phyloP scores from a whole-genome alignment of 306 rosid genomes.

The Fragaria iinumae region DNA sequence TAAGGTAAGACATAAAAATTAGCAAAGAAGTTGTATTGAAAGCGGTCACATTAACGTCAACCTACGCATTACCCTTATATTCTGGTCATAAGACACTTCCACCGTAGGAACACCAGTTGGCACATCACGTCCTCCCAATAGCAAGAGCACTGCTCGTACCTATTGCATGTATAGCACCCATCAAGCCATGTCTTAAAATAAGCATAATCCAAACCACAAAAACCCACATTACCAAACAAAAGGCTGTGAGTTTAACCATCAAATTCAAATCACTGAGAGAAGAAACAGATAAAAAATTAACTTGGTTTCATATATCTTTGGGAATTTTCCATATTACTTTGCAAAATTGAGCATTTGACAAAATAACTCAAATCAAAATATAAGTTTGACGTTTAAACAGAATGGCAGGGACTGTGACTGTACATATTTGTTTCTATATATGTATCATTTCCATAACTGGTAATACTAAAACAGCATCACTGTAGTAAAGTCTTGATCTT shows the following conservation, averaged over 20 bases:
- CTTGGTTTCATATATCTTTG: not conserved
- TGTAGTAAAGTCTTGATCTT: not conserved
- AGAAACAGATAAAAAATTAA: slow-evolving; percentile 4
- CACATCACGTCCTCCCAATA: slow-evolving; percentile 74
- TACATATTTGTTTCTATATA: not conserved
- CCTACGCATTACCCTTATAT: slow-evolving; percentile 56
- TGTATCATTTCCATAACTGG: not conserved
- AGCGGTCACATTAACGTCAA: slow-evolving; percentile 25
- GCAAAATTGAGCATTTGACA: not conserved
- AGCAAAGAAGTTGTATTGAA: slow-evolving; percentile 32
- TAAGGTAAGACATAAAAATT: slow-evolving; percentile 28
- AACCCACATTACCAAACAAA: slow-evolving; percentile 1
- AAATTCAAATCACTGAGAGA: not conserved
- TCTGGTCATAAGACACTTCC: slow-evolving; percentile 56
- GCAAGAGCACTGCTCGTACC: slow-evolving; percentile 95
- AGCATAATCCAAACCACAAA: slow-evolving; percentile 8
- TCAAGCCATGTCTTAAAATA: slow-evolving; percentile 13
- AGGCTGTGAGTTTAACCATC: not conserved
- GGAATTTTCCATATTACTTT: not conserved
- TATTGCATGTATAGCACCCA: slow-evolving; percentile 30
- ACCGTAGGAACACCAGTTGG: slow-evolving; percentile 54
- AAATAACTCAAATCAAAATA: not conserved
- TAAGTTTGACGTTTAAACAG: not conserved
- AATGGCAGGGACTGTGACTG: not conserved
- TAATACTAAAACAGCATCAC: not conserved